Conservation (phyloP, 345 rosid species). For the Toxicodendron radicans region DNA sequence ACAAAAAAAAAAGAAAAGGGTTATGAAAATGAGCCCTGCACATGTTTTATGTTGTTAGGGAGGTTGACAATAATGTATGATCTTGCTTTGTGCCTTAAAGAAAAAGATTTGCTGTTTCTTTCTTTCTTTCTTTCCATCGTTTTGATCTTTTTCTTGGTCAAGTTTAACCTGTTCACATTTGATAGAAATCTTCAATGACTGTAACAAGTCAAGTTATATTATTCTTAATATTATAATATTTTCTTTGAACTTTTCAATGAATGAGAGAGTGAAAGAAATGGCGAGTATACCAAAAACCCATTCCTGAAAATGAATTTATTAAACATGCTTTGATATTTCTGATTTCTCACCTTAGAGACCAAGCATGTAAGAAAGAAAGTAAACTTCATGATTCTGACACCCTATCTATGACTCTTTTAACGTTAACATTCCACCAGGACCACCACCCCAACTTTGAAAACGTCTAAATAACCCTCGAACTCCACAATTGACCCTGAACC, state of each 20-base stretch:
- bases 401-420: slow-evolving; percentile 18
- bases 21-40: no score
- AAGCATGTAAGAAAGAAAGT: slow-evolving; percentile 31
- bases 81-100: not conserved
- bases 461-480: slow-evolving; percentile 5
- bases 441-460: slow-evolving; percentile 12
- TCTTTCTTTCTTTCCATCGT: not conserved
- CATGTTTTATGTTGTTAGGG: not conserved
- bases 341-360: slow-evolving; percentile 24
- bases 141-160: not conserved
- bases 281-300: no score
- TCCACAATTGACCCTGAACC: not conserved
- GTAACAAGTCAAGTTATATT: no score
- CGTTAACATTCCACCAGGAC: no score
- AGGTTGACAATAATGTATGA: not conserved
- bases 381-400: slow-evolving; percentile 35
- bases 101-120: not conserved
- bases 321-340: not conserved
- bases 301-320: no score
- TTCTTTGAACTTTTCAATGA: no score
- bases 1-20: not conserved
- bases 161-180: no score
- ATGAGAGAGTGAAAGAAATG: no score
- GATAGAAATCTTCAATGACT: not conserved
- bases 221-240: no score